Base-by-base conservation (phyloP, 306 rosid genomes). In the Carpinus fangiana region DNA sequence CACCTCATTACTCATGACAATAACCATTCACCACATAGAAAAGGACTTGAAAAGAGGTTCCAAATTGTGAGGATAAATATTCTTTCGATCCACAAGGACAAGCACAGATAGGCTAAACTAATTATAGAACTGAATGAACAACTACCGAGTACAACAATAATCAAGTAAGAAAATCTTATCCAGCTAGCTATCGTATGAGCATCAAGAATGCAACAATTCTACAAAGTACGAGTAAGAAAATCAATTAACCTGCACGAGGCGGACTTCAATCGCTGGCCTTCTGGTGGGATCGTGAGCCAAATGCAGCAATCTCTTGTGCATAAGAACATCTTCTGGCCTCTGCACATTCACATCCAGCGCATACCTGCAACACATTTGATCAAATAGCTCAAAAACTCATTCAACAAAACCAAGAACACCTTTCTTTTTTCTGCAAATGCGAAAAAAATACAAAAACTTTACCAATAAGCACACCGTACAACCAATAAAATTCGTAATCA, bases 321-420 rank as follows among this genome's bases (percentile, higher is more conserved):
- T 84, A 69, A 96, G 96, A 88, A 96, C 99, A 86, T 96, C 99
- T 41, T 82, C 94, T 4, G 99, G 96, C 82, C 99, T 96, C 87
- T 96, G 97, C 68, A 90, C 97, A 81, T 96, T 96, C 84, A 96
- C 98, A 85, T 96, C 99, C 71, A 96, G 78, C 3, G 98, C 99
- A 68, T 96, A 96, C 75, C 99, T 96, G 87, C 83, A 81, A 65
- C 82, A 38, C 52, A 82, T 68, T 72, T 75, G 71, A 75, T 76
- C 75, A 66, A 85, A 81, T 82, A 68, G 70, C 73, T 75, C 73
- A 67, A 67, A 8, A 23, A 41, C 8, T 51, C 20, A 77, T 43
- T 79, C 80, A 16, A 56, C 34, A 26, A n/a, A 21, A 66, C 18
- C 21, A 2, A 8, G 18, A 66, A 38, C 71, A 17, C 71, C 50